These are phyloP conservation scores for Cryptosporidium sp. DNA, from an alignment of 169 alveolate species.

Conservation along the genomic window DNA sequence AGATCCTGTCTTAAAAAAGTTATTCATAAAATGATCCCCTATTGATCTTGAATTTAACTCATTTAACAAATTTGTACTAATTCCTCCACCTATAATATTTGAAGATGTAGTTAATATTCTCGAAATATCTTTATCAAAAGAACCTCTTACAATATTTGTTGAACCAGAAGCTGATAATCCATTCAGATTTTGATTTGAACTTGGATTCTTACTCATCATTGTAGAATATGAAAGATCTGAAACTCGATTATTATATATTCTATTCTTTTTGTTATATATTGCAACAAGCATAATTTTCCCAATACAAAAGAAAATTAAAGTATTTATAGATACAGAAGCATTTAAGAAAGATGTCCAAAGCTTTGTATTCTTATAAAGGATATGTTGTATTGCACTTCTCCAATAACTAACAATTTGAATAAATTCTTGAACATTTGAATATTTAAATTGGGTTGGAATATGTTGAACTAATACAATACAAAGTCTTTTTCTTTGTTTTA, in stretches of 20 bases:
- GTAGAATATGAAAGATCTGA: conserved; percentile 10
- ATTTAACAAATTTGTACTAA: conserved; percentile 3
- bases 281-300: conserved; percentile 44
- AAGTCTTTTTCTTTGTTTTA: conserved; percentile 63
- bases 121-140: neutral
- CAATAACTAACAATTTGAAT: conserved; percentile 69
- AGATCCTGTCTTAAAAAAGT: neutral
- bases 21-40: neutral
- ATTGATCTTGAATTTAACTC: neutral
- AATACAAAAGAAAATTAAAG: conserved; percentile 37
- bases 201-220: neutral
- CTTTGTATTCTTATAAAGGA: conserved; percentile 63
- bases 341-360: conserved; percentile 60
- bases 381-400: conserved; percentile 73
- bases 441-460: conserved; percentile 65
- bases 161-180: neutral
- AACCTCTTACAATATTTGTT: neutral
- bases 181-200: neutral
- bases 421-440: conserved; percentile 73
- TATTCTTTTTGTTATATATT: conserved; percentile 38
- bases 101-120: neutral
- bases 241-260: neutral
- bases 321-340: conserved; percentile 33
- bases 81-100: neutral
- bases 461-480: conserved; percentile 48